Percentiles rank a stretch among this genome's conserved stretches.
These are phyloP conservation scores for Mixia osmundae DNA, from an alignment of 1,284 basidiomycete genomes.

Conservation along the genomic window DNA sequence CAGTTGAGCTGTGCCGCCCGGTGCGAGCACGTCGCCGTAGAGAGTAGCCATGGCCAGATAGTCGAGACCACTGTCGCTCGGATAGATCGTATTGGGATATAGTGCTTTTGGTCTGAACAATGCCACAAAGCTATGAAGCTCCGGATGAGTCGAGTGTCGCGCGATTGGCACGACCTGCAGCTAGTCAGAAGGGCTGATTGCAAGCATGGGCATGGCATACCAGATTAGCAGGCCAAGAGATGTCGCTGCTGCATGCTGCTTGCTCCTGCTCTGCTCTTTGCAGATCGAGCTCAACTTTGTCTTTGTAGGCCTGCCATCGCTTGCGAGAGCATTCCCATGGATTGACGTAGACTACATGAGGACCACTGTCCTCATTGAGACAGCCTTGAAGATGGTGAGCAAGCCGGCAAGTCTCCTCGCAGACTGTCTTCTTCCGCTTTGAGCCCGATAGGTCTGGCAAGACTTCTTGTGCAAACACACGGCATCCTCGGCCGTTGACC, in stretches of 20 bases:
- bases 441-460: too few species aligned
- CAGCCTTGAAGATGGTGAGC: too few species aligned
- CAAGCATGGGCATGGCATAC: slow-evolving; percentile 25
- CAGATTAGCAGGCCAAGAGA: slow-evolving; percentile 32
- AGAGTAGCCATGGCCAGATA: too few species aligned
- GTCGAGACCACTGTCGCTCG: too few species aligned
- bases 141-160: slow-evolving; percentile 62
- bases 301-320: slow-evolving; percentile 39
- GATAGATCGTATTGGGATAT: slow-evolving; percentile 54
- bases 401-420: too few species aligned
- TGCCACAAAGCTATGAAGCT: slow-evolving; percentile 50
- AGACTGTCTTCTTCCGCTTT: too few species aligned
- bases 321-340: slow-evolving; percentile 37
- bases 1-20: too few species aligned
- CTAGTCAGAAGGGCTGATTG: neutral
- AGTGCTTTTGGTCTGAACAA: slow-evolving; percentile 50
- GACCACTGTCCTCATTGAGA: too few species aligned
- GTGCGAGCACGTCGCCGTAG: too few species aligned
- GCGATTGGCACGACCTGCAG: slow-evolving; percentile 51
- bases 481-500: slow-evolving; percentile 13
- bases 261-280: slow-evolving; percentile 3
- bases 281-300: slow-evolving; percentile 28
- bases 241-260: neutral
- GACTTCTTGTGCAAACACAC: slow-evolving; percentile 3
- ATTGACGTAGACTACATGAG: slow-evolving; percentile 45